phyloP scores from a whole-genome alignment of 1,284 basidiomycete species.

The Lentinula novae-zelandiae region DNA sequence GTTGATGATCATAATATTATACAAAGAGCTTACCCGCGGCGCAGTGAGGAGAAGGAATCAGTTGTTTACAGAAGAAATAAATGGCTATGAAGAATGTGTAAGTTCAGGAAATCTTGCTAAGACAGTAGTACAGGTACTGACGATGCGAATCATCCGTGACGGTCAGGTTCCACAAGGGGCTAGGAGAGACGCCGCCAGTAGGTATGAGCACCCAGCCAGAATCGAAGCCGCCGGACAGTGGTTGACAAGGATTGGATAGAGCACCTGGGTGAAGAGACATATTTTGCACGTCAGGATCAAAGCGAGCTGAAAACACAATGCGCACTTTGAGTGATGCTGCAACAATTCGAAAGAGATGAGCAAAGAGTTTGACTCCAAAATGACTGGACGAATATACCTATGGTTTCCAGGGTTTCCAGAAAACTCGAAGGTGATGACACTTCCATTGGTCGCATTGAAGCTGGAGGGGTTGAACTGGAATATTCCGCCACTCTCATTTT shows the following conservation, averaged over 20 bases:
- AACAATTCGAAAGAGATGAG: neutral
- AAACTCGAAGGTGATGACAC: conserved; percentile 11
- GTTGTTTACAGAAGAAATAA: conserved; percentile 17
- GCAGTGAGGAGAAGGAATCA: conserved; percentile 12
- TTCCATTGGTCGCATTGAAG: conserved; percentile 10
- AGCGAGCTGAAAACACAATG: neutral
- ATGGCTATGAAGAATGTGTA: conserved; percentile 6
- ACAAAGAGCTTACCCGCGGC: conserved; percentile 9
- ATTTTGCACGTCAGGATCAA: neutral
- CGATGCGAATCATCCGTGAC: conserved; percentile 9
- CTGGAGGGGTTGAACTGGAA: conserved; percentile 11
- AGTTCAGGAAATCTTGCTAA: neutral
- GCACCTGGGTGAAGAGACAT: neutral
- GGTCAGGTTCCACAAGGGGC: conserved; percentile 14
- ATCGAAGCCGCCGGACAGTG: conserved; percentile 12
- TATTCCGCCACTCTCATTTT: conserved; percentile 4
- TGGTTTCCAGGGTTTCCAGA: conserved; percentile 13
- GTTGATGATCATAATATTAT: neutral
- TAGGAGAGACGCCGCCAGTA: neutral
- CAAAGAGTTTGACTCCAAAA: neutral
- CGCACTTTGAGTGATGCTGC: conserved; percentile 14
- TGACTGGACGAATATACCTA: conserved; percentile 3
- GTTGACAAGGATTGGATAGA: conserved; percentile 10
- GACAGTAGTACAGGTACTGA: neutral
- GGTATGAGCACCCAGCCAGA: conserved; percentile 17